Percentiles rank a stretch among this genome's conserved stretches.
These are phyloP conservation scores for Hypoxylon fuscum DNA, from an alignment of 495 filamentous ascomycete genomes.

Conservation along the genomic window DNA sequence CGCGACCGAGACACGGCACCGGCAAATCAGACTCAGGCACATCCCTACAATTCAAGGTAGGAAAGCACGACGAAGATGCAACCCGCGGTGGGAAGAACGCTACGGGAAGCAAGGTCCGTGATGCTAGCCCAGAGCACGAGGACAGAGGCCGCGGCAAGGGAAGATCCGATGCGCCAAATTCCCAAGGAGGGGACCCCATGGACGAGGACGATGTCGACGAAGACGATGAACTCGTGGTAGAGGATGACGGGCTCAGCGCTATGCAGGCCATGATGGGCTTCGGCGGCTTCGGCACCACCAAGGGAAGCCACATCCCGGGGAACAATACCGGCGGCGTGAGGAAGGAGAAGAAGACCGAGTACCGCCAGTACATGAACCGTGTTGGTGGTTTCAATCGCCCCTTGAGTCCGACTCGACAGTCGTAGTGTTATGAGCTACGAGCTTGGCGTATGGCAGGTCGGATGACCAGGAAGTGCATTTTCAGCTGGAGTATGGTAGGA, in stretches of 20 bases:
- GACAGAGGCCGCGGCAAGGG: constrained; percentile 28
- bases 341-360: constrained; percentile 96
- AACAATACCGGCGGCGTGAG: constrained; percentile 85
- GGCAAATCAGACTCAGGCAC: constrained; percentile 26
- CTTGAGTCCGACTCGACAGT: constrained; percentile 63
- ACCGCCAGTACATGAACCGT: constrained; percentile 99
- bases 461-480: not conserved
- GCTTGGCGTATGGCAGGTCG: not conserved
- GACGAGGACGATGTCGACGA: constrained; percentile 56
- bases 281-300: constrained; percentile 82
- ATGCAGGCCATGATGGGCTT: constrained; percentile 93
- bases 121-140: constrained; percentile 13
- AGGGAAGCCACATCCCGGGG: constrained; percentile 87
- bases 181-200: constrained; percentile 50
- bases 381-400: constrained; percentile 96
- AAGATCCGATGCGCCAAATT: constrained; percentile 34
- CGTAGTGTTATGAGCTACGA: no score
- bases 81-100: constrained; percentile 51
- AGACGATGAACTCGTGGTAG: constrained; percentile 56
- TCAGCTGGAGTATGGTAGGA: no score
- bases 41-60: constrained; percentile 51
- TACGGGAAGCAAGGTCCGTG: constrained; percentile 23
- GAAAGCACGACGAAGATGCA: constrained; percentile 48
- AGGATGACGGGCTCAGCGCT: constrained; percentile 73
- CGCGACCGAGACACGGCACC: constrained; percentile 34